Conservation (phyloP, 2,329 filamentous ascomycete genomes). For the Rutstroemia sp. region DNA sequence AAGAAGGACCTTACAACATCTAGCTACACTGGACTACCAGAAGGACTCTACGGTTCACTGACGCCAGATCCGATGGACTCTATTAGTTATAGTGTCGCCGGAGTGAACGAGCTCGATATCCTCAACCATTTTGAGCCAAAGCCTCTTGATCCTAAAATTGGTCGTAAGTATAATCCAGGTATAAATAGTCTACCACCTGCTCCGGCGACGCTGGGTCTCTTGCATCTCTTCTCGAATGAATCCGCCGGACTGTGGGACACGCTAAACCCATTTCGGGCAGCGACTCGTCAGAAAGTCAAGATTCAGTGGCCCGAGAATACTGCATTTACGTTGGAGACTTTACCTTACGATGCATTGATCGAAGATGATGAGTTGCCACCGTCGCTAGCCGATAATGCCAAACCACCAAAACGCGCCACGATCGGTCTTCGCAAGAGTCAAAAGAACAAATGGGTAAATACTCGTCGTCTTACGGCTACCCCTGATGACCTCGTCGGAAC, state of each 20-base stretch:
- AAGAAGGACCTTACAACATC: not conserved
- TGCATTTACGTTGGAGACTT: constrained; percentile 35
- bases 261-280: constrained; percentile 1
- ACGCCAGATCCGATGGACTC: constrained; percentile 3
- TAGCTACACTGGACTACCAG: not conserved
- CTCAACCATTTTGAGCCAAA: constrained; percentile 19
- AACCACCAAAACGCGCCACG: constrained; percentile 1
- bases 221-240: constrained; percentile 6
- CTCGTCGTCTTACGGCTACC: constrained; percentile 5
- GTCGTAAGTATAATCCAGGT: constrained; percentile 20
- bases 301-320: constrained; percentile 28
- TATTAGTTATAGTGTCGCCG: not conserved
- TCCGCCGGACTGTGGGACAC: constrained; percentile 5
- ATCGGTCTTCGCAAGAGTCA: constrained; percentile 6
- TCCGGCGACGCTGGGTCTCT: constrained; percentile 3
- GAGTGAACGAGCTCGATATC: constrained; percentile 17
- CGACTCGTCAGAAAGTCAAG: not conserved
- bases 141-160: constrained; percentile 10
- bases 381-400: not conserved
- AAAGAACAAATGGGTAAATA: constrained; percentile 7
- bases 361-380: constrained; percentile 21
- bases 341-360: constrained; percentile 36
- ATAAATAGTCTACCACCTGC: constrained; percentile 20
- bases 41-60: not conserved
- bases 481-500: constrained; percentile 7